phyloP scores from a whole-genome alignment of 2,329 filamentous ascomycete species.

The Talaromyces funiculosus region DNA sequence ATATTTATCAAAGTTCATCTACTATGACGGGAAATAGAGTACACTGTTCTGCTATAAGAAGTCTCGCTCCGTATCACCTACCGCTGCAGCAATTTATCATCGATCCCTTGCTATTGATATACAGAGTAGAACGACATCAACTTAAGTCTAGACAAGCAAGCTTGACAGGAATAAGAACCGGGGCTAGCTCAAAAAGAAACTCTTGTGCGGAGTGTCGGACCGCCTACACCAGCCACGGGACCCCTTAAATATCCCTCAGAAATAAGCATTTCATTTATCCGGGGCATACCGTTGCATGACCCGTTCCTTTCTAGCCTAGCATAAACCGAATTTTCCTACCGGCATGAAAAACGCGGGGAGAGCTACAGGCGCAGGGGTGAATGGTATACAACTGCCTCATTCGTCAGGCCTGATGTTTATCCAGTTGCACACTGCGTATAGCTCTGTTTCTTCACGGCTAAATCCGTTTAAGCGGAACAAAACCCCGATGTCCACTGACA shows the following conservation, averaged over 20 bases:
- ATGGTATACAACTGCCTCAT: background rate
- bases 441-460: background rate
- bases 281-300: background rate
- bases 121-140: background rate
- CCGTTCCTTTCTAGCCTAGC: slow-evolving; percentile 2
- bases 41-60: background rate
- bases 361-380: background rate
- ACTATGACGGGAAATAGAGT: background rate
- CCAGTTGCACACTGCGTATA: background rate
- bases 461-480: background rate
- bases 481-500: background rate
- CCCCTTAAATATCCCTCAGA: background rate
- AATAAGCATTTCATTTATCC: background rate
- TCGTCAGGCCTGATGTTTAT: background rate
- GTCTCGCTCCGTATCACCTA: background rate
- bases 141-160: background rate
- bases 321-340: background rate
- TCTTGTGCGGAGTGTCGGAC: slow-evolving; percentile 1
- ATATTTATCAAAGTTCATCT: background rate
- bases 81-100: no score
- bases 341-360: slow-evolving; percentile 2
- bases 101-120: background rate
- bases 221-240: background rate
- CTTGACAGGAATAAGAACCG: background rate
- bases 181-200: background rate